These are phyloP conservation scores for Wickerhamiella allomyrinae DNA, from an alignment of 805 yeast genomes.

Conservation along the genomic window DNA sequence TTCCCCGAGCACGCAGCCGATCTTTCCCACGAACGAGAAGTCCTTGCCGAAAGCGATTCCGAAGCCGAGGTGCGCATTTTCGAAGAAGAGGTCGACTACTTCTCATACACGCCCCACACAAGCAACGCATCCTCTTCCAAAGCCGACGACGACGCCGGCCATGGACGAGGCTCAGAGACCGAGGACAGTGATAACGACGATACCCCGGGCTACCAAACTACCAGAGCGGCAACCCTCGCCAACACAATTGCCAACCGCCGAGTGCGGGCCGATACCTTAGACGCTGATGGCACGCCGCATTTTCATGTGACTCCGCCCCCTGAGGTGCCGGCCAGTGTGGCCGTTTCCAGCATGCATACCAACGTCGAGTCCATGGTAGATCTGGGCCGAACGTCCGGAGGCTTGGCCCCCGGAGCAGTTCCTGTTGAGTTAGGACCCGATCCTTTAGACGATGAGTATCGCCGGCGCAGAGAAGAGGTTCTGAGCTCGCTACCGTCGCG, in stretches of 20 bases:
- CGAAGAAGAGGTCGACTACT: not conserved
- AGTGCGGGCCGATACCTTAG: not conserved
- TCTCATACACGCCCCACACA: not conserved
- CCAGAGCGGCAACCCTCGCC: not conserved
- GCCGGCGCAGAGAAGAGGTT: slow-evolving; percentile 13
- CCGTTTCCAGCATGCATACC: not conserved
- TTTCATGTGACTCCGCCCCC: slow-evolving; percentile 2
- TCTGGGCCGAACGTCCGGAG: slow-evolving; percentile 21
- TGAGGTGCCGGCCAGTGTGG: slow-evolving; percentile 3
- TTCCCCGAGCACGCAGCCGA: slow-evolving; percentile 1
- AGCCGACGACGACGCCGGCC: slow-evolving; percentile 4
- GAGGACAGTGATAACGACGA: slow-evolving; percentile 4
- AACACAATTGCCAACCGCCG: slow-evolving; percentile 4
- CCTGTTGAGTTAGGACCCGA: slow-evolving; percentile 10
- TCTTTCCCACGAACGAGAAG: not conserved
- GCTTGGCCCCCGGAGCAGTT: slow-evolving; percentile 24
- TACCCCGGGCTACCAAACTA: not conserved
- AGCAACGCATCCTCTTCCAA: not conserved
- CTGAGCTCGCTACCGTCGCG: slow-evolving; percentile 5
- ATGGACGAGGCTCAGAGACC: slow-evolving; percentile 3
- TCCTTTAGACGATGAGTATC: slow-evolving; percentile 14
- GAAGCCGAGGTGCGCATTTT: not conserved
- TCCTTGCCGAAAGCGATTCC: not conserved
- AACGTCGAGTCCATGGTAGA: slow-evolving; percentile 14
- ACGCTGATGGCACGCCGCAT: not conserved